Evolutionary conservation across 1,139 yeast species (phyloP), one percentile per base, ranked within the genome.

Genomic region (Groenewaldozyma sp.): DNA sequence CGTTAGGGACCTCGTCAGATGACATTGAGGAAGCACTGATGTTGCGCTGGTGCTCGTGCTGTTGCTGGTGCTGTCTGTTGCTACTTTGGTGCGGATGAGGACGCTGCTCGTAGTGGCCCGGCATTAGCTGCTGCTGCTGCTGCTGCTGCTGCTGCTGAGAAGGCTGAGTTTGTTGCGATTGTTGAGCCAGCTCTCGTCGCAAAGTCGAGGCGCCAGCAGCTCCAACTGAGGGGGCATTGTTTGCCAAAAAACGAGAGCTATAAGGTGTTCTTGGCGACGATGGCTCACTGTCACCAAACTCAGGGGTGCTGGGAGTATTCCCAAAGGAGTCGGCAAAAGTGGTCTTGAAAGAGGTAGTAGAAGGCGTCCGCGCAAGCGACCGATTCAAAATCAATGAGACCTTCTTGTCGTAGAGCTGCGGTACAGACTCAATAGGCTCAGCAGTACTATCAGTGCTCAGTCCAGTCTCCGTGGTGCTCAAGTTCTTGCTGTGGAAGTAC

Each of bases 361-460:
- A 81, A 16, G 83, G 78, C 0, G 87, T 78, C 46, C 88, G 64
- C 1, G 86, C 86, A 56, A 83, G 68, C 45, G 87, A 80, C 46
- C 82, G 68, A 55, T 82, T 82, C 54, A 83, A 66, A 40, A 83
- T 80, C 13, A 77, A 74, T 14, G 84, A 79, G 2, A 80, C 94
- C 60, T 80, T 81, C 58, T 78, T 82, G 57, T 79, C 94, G 58
- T 80, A 84, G 1, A 80, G 74, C 53, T 73, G 84, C 3, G 91
- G 94, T 9, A 80, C 88, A 4, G 83, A 75, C 46, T 81, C 88
- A 54, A 73, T 70, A 7, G 78, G 64, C 20, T 64, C 67, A 4
- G 50, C 47, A 6, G 46, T 45, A 24, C 68, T 59, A 36, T 69
- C 58, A 43, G 67, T 62, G 34, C 68, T 66, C 7, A 68, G 60